Percentiles rank a stretch among this genome's conserved stretches.
These are phyloP conservation scores for Lactuca saligna DNA, from an alignment of 129 eudicot genomes.

Conservation along the genomic window DNA sequence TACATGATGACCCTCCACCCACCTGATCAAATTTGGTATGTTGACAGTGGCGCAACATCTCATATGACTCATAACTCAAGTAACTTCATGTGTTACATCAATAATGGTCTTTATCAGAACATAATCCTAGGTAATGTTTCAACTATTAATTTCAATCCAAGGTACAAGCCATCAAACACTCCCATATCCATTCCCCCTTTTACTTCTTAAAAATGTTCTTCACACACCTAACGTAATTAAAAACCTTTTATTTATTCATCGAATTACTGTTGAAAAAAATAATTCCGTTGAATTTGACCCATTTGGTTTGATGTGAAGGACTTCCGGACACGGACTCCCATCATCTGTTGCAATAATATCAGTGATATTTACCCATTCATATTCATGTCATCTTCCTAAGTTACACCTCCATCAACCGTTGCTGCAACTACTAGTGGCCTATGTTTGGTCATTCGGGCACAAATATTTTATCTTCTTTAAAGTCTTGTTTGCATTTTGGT, in stretches of 20 bases:
- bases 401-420: not conserved
- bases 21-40: not conserved
- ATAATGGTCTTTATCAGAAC: not conserved
- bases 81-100: not conserved
- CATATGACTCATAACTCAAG: not conserved
- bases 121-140: too few relatives aligned
- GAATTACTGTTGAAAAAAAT: too few relatives aligned
- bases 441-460: not conserved
- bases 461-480: too few relatives aligned
- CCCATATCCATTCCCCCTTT: too few relatives aligned
- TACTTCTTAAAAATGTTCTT: too few relatives aligned
- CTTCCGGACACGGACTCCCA: not conserved
- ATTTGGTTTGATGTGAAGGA: too few relatives aligned
- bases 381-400: not conserved
- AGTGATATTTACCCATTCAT: not conserved
- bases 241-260: too few relatives aligned
- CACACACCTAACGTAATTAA: too few relatives aligned
- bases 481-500: not conserved
- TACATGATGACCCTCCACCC: not conserved
- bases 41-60: not conserved
- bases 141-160: not conserved
- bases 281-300: too few relatives aligned
- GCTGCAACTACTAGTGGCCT: not conserved
- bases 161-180: not conserved
- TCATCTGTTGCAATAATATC: not conserved